Conservation (phyloP, 306 rosid species). For the Luffa acutangula region DNA sequence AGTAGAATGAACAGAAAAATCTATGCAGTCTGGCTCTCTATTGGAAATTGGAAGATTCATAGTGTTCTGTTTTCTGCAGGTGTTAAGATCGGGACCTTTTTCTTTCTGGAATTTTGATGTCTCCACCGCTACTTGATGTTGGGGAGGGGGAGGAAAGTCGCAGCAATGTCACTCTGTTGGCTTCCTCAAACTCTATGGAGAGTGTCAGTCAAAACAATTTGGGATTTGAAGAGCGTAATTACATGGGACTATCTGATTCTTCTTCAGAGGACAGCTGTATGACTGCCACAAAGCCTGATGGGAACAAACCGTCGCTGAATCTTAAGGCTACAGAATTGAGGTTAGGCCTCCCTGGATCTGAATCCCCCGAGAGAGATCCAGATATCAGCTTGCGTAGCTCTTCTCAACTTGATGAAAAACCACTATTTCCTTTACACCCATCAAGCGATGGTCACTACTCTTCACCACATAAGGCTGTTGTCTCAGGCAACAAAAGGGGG, state of each 20-base stretch:
- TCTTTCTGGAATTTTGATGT: slow-evolving; percentile 34
- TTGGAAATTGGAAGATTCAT: not conserved
- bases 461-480: slow-evolving; percentile 35
- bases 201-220: slow-evolving; percentile 25
- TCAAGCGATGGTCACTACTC: slow-evolving; percentile 35
- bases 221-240: slow-evolving; percentile 58
- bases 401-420: slow-evolving; percentile 47
- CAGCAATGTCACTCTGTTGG: slow-evolving; percentile 46
- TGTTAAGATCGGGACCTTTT: not conserved
- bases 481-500: slow-evolving; percentile 70
- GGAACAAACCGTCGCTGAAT: slow-evolving; percentile 40
- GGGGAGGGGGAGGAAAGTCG: slow-evolving; percentile 63
- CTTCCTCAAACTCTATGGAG: slow-evolving; percentile 46
- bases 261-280: slow-evolving; percentile 59
- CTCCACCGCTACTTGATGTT: slow-evolving; percentile 42
- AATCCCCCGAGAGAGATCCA: slow-evolving; percentile 55
- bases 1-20: not conserved
- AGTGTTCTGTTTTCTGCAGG: slow-evolving; percentile 1
- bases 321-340: slow-evolving; percentile 78
- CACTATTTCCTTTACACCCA: slow-evolving; percentile 51
- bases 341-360: slow-evolving; percentile 83
- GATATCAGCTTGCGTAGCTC: slow-evolving; percentile 37
- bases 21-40: not conserved
- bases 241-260: slow-evolving; percentile 73
- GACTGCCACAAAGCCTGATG: slow-evolving; percentile 29